Evolutionary conservation across 208 protist species (phyloP).

Genomic region (Endotrypanum monterogeii): DNA sequence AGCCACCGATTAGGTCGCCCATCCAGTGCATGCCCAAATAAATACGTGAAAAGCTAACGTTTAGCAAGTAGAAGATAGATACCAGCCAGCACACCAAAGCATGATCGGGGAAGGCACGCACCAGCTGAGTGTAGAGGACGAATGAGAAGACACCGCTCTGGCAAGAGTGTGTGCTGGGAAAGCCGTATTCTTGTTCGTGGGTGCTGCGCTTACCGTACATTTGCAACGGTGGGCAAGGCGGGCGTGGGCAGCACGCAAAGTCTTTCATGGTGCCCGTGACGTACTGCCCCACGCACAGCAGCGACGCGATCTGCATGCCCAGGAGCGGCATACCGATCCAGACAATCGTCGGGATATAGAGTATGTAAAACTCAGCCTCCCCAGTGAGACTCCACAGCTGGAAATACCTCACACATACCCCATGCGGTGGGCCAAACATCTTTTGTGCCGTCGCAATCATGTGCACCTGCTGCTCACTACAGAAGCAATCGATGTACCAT

Average conservation of each 20-base stretch:
- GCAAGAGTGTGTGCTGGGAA: conserved; percentile 70
- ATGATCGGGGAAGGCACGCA: conserved; percentile 38
- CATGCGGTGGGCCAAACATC: conserved; percentile 28
- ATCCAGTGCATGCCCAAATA: conserved; percentile 83
- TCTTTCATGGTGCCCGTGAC: conserved; percentile 70
- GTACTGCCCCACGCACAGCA: conserved; percentile 70
- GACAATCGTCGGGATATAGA: conserved; percentile 56
- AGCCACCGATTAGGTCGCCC: conserved; percentile 64
- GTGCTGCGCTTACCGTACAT: conserved; percentile 43
- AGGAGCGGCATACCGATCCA: conserved; percentile 45
- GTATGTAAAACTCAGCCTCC: conserved; percentile 70
- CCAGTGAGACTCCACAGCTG: conserved; percentile 67
- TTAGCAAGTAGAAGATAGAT: conserved; percentile 38
- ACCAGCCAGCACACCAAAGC: conserved; percentile 46
- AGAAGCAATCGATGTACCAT: conserved; percentile 77
- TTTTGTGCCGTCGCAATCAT: conserved; percentile 45
- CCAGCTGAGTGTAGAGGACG: conserved; percentile 48
- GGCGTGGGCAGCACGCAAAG: conserved; percentile 55
- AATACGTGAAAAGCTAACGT: conserved; percentile 64
- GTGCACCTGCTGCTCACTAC: conserved; percentile 52
- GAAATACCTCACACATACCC: conserved; percentile 50
- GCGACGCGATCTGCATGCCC: conserved; percentile 36
- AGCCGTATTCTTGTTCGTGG: conserved; percentile 74
- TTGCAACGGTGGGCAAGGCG: conserved; percentile 69
- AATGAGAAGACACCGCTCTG: conserved; percentile 62